phyloP scores from a whole-genome alignment of 208 protist genomes.

The Porcisia deanei region DNA sequence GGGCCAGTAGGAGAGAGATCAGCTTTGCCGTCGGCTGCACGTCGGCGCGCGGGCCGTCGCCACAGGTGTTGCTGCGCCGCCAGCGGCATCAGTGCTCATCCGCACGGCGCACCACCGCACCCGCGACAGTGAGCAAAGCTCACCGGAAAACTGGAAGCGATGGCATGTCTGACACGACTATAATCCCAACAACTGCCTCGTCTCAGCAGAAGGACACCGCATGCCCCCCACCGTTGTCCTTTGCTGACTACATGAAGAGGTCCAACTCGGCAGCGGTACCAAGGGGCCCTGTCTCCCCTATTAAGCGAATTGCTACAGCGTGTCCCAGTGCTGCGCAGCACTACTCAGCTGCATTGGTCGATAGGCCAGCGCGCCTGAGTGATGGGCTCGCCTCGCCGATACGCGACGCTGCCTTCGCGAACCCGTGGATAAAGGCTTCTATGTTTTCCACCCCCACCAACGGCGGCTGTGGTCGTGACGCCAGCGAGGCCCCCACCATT shows the following conservation, averaged over 20 bases:
- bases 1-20: background rate
- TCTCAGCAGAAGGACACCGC: conserved; percentile 31
- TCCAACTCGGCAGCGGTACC: background rate
- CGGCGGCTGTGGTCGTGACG: conserved; percentile 26
- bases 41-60: conserved; percentile 1
- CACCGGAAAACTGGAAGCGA: conserved; percentile 1
- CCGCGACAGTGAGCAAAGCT: conserved; percentile 7
- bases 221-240: conserved; percentile 21
- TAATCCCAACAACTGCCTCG: background rate
- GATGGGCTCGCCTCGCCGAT: background rate
- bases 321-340: conserved; percentile 24
- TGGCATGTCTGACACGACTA: background rate
- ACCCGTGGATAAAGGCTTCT: conserved; percentile 24
- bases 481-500: conserved; percentile 34
- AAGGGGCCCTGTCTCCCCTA: conserved; percentile 28
- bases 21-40: background rate
- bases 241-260: background rate
- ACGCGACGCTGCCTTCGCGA: conserved; percentile 17
- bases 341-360: conserved; percentile 8
- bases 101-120: background rate
- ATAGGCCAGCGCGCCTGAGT: conserved; percentile 12
- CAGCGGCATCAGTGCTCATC: background rate
- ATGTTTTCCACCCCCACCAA: conserved; percentile 32
- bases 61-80: background rate
- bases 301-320: conserved; percentile 32